phyloP scores from a whole-genome alignment of 1,284 basidiomycete genomes.

The Trichosporon sp. region DNA sequence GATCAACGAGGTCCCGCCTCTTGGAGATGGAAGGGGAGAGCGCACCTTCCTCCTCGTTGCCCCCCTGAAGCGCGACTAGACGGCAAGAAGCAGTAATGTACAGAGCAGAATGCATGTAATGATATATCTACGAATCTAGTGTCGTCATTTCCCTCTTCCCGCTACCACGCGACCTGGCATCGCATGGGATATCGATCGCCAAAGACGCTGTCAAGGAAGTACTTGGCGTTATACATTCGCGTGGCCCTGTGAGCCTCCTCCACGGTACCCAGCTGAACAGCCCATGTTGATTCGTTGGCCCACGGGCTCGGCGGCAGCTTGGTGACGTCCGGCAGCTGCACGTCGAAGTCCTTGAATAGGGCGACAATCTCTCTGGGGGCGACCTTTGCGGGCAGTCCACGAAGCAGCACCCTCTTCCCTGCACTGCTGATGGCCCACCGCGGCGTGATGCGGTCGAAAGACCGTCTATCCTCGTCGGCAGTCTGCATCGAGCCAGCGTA shows the following conservation, averaged over 20 bases:
- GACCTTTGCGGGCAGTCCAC: conserved; percentile 27
- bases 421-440: background rate
- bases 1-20: conserved; percentile 50
- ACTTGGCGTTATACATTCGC: conserved; percentile 37
- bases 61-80: conserved; percentile 56
- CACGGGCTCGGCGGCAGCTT: background rate
- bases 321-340: conserved; percentile 4
- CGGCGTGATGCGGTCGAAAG: conserved; percentile 17
- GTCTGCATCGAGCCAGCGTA: background rate
- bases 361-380: background rate
- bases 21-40: conserved; percentile 49
- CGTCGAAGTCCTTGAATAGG: conserved; percentile 17
- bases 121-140: conserved; percentile 23
- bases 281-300: conserved; percentile 4
- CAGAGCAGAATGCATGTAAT: conserved; percentile 37
- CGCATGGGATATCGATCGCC: conserved; percentile 38
- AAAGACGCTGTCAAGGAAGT: conserved; percentile 28
- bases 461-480: conserved; percentile 23
- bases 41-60: conserved; percentile 52
- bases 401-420: conserved; percentile 24
- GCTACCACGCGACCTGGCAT: conserved; percentile 37
- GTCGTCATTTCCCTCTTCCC: background rate
- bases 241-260: conserved; percentile 37
- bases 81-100: conserved; percentile 15
- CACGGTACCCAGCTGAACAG: conserved; percentile 31